Evolutionary conservation across 1,284 basidiomycete species (phyloP), one percentile per base, ranked within the genome.

Genomic region (Chondrostereum purpureum): DNA sequence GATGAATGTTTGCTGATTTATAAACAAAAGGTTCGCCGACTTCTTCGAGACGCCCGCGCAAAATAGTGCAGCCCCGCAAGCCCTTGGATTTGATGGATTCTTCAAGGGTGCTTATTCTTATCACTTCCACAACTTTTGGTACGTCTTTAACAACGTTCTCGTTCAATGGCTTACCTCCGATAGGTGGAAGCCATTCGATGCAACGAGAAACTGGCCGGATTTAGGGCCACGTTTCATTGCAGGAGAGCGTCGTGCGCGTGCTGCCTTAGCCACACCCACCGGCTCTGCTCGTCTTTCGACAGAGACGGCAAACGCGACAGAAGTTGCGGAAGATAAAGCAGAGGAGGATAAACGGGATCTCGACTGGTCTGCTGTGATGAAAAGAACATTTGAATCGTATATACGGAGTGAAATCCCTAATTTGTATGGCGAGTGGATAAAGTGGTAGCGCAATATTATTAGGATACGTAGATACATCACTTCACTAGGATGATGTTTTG

Each of bases 31-130:
- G 53, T 85, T 85, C 57, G 70, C 68, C 13, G 73, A 82, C 48
- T 83, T 89, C 61, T 88, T 88, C 57, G 79, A 85, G 38, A 83
- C 84, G 0, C 81, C 83, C 22, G 67, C 69, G 39, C 70, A 75
- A 50, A 72, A 72, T 35, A 77, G 77, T 42, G 83, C 80, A 17
- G 81, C 77, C 3, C 80, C 86, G 2, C 75, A 81, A 53, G 78
- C 80, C 3, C 64, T 84, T 3, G 87, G 87, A 0, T 83, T 88
- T 57, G 76, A 80, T 51, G 83, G 82, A n/a, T 89, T 89, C 67
- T 90, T 88, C 71, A 72, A 77, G 50, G 87, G 86, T 16, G 80
- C 85, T 8, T 88, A 82, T 58, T 84, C 81, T n/a, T 90, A 88
- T 59, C 84, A 88, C 58, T 88, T 83, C 68, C 84, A 87, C 59